Conservation (phyloP, 371 early-diverging fungal genomes). For the Mucor lusitanicus region DNA sequence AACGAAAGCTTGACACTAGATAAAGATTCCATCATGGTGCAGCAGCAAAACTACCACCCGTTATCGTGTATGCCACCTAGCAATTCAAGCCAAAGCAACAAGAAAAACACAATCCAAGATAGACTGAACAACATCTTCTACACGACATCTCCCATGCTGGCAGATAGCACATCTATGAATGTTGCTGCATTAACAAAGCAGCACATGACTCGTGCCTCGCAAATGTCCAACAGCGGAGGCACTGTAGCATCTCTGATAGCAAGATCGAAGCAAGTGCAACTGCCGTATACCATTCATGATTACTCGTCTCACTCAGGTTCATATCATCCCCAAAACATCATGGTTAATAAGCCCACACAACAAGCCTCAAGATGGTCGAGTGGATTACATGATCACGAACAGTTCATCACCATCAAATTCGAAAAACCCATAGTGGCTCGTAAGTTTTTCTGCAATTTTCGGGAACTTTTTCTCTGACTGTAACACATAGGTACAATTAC, state of each 20-base stretch:
- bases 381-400: slow-evolving; percentile 73
- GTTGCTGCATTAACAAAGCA: slow-evolving; percentile 9
- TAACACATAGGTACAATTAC: slow-evolving; percentile 70
- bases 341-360: slow-evolving; percentile 70
- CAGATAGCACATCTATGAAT: neutral
- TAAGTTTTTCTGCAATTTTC: slow-evolving; percentile 36
- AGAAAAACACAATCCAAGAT: slow-evolving; percentile 3
- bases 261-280: neutral
- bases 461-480: slow-evolving; percentile 1
- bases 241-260: slow-evolving; percentile 2
- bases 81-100: slow-evolving; percentile 5
- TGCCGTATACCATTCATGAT: slow-evolving; percentile 54
- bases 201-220: slow-evolving; percentile 15
- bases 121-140: slow-evolving; percentile 16
- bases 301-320: slow-evolving; percentile 71
- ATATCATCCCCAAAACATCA: slow-evolving; percentile 78
- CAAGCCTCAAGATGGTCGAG: slow-evolving; percentile 80
- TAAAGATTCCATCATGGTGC: neutral
- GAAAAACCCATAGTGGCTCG: slow-evolving; percentile 68
- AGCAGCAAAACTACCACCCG: neutral
- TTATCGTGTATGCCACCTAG: slow-evolving; percentile 8
- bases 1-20: neutral
- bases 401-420: slow-evolving; percentile 74
- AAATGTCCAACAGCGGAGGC: slow-evolving; percentile 4
- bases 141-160: slow-evolving; percentile 5